Conservation (phyloP, 345 rosid genomes). For the Salix suchowensis region DNA sequence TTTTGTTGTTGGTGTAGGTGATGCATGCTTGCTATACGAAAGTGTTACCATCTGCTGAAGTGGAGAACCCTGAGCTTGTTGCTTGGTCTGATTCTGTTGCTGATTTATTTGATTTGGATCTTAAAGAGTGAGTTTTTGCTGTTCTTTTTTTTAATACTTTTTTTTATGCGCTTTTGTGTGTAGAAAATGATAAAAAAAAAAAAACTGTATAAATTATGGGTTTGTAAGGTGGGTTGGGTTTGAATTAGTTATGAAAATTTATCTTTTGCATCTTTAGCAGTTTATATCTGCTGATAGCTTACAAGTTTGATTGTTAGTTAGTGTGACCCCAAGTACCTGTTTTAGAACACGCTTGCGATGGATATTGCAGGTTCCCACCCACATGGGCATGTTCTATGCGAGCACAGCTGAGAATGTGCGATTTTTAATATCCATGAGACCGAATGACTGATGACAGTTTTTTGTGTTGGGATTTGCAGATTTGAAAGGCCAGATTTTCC, state of each 20-base stretch:
- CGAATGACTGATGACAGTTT: not conserved
- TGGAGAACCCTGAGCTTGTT: conserved; percentile 87
- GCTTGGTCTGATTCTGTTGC: conserved; percentile 93
- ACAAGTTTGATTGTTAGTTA: too few species aligned
- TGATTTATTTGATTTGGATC: conserved; percentile 71
- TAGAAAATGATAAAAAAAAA: too few species aligned
- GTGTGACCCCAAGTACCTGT: too few species aligned
- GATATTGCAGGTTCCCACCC: too few species aligned
- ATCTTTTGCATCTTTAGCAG: not conserved
- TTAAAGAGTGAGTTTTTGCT: conserved; percentile 66
- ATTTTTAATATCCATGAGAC: not conserved
- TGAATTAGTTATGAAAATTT: not conserved
- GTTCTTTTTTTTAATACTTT: not conserved
- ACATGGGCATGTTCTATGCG: too few species aligned
- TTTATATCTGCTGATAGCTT: not conserved
- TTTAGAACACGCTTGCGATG: too few species aligned
- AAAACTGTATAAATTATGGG: too few species aligned
- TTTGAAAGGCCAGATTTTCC: conserved; percentile 88
- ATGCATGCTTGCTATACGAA: conserved; percentile 81
- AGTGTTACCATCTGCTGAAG: conserved; percentile 80
- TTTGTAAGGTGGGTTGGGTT: too few species aligned
- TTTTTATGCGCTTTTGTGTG: too few species aligned
- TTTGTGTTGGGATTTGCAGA: conserved; percentile 40
- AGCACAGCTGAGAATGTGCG: too few species aligned
- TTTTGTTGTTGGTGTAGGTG: conserved; percentile 42